phyloP scores from a whole-genome alignment of 2,329 filamentous ascomycete species.

The Aspergillus puulaauensis region DNA sequence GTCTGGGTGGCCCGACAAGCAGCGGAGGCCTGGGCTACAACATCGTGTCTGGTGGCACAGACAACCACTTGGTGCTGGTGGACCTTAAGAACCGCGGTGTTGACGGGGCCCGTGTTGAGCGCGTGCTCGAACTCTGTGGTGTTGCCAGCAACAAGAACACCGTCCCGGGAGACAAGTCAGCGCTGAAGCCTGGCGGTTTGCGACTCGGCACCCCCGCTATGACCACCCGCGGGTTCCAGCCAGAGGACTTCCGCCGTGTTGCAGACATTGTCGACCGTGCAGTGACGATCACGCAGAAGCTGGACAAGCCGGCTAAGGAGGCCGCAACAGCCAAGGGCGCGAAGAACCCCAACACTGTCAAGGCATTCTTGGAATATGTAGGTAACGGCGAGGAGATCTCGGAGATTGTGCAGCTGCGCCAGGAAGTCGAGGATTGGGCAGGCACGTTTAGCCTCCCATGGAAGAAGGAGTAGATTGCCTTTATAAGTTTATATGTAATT shows the following conservation, averaged over 20 bases:
- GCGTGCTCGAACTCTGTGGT: constrained; percentile 85
- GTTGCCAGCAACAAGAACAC: constrained; percentile 99
- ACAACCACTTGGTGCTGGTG: constrained; percentile 95
- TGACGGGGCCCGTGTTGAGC: constrained; percentile 89
- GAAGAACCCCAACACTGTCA: constrained; percentile 96
- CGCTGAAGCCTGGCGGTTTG: constrained; percentile 87
- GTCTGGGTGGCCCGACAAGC: constrained; percentile 69
- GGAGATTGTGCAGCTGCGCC: constrained; percentile 80
- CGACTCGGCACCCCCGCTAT: constrained; percentile 96
- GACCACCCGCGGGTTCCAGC: constrained; percentile 91
- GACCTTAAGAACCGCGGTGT: constrained; percentile 85
- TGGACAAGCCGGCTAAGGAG: constrained; percentile 68
- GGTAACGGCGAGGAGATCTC: constrained; percentile 73
- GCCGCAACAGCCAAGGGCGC: constrained; percentile 79
- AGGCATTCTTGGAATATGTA: constrained; percentile 94
- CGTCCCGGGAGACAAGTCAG: constrained; percentile 90
- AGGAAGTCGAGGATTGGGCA: constrained; percentile 90
- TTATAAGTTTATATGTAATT: constrained; percentile 13
- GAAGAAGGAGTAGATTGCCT: constrained; percentile 58
- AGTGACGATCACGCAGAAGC: constrained; percentile 72
- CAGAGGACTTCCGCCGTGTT: constrained; percentile 83
- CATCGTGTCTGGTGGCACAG: constrained; percentile 91
- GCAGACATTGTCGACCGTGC: constrained; percentile 83
- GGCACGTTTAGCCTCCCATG: constrained; percentile 85
- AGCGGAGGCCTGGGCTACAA: constrained; percentile 77